phyloP scores from a whole-genome alignment of 1,284 basidiomycete species.

The Flammula alnicola region DNA sequence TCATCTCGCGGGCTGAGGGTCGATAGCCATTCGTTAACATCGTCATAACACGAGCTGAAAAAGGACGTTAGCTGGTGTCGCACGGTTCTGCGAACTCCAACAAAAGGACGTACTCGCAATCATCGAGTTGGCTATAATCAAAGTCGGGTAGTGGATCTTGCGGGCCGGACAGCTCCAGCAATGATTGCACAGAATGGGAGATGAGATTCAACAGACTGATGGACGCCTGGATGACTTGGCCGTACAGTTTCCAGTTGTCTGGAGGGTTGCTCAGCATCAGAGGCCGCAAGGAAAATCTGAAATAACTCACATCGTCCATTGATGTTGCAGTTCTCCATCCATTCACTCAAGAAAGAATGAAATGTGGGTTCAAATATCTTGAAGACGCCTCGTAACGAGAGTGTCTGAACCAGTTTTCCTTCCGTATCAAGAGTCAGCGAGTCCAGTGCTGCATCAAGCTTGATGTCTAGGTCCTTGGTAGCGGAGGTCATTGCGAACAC shows the following conservation, averaged over 20 bases:
- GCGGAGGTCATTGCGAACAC: conserved; percentile 53
- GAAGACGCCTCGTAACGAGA: conserved; percentile 46
- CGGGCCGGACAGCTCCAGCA: conserved; percentile 33
- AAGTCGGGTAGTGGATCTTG: conserved; percentile 31
- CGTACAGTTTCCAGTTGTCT: conserved; percentile 68
- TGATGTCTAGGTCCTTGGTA: conserved; percentile 58
- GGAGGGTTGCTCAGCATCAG: conserved; percentile 10
- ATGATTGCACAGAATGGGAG: conserved; percentile 33
- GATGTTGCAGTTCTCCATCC: conserved; percentile 57
- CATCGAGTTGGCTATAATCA: conserved; percentile 28
- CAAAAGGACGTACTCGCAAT: conserved; percentile 39
- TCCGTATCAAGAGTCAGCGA: conserved; percentile 54
- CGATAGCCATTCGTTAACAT: conserved; percentile 47
- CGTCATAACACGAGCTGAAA: conserved; percentile 47
- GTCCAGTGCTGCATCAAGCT: conserved; percentile 48
- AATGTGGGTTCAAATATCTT: conserved; percentile 52
- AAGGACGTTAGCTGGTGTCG: not conserved
- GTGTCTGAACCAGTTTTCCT: conserved; percentile 54
- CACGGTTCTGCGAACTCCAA: not conserved
- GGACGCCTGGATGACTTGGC: conserved; percentile 47
- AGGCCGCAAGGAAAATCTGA: conserved; percentile 1
- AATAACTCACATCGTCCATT: conserved; percentile 54
- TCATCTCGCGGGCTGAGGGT: conserved; percentile 30
- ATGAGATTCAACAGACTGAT: conserved; percentile 46
- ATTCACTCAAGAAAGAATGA: conserved; percentile 52